Evolutionary conservation across 176 grass and related monocot genomes (phyloP), one percentile per base, ranked within the genome.

Genomic region (Dendrocalamus sinicus): DNA sequence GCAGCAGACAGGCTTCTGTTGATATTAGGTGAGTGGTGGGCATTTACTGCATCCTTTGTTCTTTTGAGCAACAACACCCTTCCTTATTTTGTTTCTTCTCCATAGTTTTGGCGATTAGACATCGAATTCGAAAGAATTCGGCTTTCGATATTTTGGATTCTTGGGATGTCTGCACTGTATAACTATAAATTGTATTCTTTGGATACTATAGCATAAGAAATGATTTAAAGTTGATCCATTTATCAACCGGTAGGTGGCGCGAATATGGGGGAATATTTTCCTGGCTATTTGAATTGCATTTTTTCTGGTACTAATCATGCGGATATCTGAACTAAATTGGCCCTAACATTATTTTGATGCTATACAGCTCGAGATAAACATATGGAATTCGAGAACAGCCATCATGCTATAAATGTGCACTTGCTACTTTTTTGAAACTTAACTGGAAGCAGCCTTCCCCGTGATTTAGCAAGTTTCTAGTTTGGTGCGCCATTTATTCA

Each of bases 21-120:
- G 0, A 62, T 15, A 44, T 86, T 62, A 71, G 84, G 84, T 86
- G 13, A 70, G 74, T 19, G 9, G 15, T 8, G 11, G 35, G 35
- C 57, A 55, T 70, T 39, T 11, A n/a, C 39, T 3, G n/a, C 9
- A 7, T 20, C 37, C 1, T n/a, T 47, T 55, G 1, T 69, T 67
- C 19, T 66, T 55, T 59, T 68, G 4, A 17, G n/a, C 24, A 11
- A 35, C 5, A 1, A 59, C 0, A 8, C 53, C 17, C 17, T 20
- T 55, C 7, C 52, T 55, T 20, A 55, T 55, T 19, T 55, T 55
- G 52, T 55, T 55, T 55, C 52, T 55, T 55, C 52, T 54, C 52
- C 6, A 55, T 1, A 55, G 16, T 19, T 55, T 2, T 55, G 52
- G 52, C 16, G 16, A 57, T 26, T 57, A 17, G 22, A 13, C 16